Evolutionary conservation across 2,329 filamentous ascomycete genomes (phyloP), one percentile per base, ranked within the genome.

Genomic region (Cladosporium sp.): DNA sequence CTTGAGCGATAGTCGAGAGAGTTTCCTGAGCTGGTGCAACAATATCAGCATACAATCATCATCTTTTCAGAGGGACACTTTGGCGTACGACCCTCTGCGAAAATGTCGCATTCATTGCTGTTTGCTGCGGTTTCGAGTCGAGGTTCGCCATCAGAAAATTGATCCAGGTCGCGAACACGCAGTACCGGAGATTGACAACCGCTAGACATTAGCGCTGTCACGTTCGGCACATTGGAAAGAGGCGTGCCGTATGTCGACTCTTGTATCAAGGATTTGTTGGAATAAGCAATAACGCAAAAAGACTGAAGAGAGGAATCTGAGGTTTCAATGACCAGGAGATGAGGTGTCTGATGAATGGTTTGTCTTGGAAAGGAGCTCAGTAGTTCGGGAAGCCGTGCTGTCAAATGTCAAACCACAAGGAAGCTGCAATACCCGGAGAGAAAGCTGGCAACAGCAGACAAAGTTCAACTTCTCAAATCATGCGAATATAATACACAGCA

Each of bases 401-500:
- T 14, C 42, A 25, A 47, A 37, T 12, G 17, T 22, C 22, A 34
- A n/a, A 37, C 19, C n/a, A 12, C 12, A 38, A 17, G 49, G 34
- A 34, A 51, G n/a, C 30, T 37, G 30, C 25, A 34, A 34, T 12
- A 25, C 15, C 42, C 14, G 42, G 14, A 3, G 14, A 9, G 7
- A 5, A 45, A 28, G 25, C 42, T 45, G 30, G 49, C 17, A 37
- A 30, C 34, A 45, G 42, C 42, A 20, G 42, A 45, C 42, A 45
- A 19, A 45, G 14, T n/a, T 45, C 20, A 15, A 45, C 22, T 22
- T 25, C 42, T 58, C 38, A 51, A 3, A 52, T 51, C 56, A 45
- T 25, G 56, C 47, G 37, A 47, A 49, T 58, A 58, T 58, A 52
- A 45, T 58, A 58, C 56, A 58, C 56, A 51, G 47, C 56, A 52